Conservation (phyloP, 202 grass and related monocot species). For the Digitaria exilis region DNA sequence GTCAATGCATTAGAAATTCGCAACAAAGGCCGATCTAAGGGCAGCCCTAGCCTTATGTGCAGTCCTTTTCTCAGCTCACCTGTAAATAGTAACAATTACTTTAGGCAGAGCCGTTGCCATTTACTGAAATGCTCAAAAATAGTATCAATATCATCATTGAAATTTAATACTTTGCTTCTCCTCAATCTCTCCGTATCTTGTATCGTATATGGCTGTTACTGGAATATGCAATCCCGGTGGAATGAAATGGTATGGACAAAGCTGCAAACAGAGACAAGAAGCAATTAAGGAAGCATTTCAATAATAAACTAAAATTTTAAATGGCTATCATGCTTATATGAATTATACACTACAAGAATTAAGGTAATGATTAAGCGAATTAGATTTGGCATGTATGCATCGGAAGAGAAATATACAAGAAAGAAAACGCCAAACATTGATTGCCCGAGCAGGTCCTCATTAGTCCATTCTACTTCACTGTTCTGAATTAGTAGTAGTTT, state of each 20-base stretch:
- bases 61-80: constrained; percentile 84
- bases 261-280: constrained; percentile 46
- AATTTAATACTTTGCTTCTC: constrained; percentile 80
- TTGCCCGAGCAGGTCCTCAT: background rate
- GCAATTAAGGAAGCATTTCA: constrained; percentile 14
- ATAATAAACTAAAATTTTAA: constrained; percentile 3
- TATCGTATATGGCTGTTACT: constrained; percentile 83
- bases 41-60: constrained; percentile 76
- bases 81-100: constrained; percentile 37
- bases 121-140: background rate
- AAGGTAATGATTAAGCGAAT: background rate
- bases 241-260: constrained; percentile 81
- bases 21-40: constrained; percentile 85
- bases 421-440: background rate
- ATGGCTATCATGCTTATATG: constrained; percentile 15
- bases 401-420: background rate
- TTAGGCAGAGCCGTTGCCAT: constrained; percentile 17
- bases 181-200: constrained; percentile 92
- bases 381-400: background rate
- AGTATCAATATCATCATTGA: background rate
- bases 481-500: background rate
- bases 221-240: constrained; percentile 76
- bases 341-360: constrained; percentile 3
- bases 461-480: background rate
- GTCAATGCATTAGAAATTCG: constrained; percentile 75